Base-by-base conservation (phyloP, 2,329 filamentous ascomycete species). In the Akanthomyces uredinophilus region DNA sequence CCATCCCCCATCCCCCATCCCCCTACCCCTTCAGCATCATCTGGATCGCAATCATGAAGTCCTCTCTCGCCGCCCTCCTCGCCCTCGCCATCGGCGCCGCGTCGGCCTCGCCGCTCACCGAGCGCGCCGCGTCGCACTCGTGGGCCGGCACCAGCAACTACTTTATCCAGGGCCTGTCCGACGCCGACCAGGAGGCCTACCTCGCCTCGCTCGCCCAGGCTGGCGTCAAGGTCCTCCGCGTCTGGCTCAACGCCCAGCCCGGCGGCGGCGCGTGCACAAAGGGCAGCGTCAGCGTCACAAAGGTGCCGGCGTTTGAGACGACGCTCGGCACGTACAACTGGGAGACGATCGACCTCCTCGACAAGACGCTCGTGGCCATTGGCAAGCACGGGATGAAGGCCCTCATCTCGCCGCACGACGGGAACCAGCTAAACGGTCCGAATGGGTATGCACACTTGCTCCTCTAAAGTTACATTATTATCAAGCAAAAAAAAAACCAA, bases 111-210 rank as follows among this genome's bases (percentile, higher is more conserved):
- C 27, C 56, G 13, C 59, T 64, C 62, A 5, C 29, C 53, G 5
- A 27, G 39, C 32, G 62, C 37, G 10, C 20, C 46, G 3, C 53
- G 47, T 56, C 61, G 52, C 46, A 51, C 20, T 64, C 63, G 37
- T 60, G 65, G 65, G 60, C 64, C 35, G 65, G 66, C 35, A 64
- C 66, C 16, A 67, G 65, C 65, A 49, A 64, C 55, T 67, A 66
- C 60, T 67, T 63, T 27, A 46, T 66, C 5, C 65, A 65, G 46
- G 65, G 62, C 11, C 59, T 67, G n/a, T 63, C 65, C 6, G 60
- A 65, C 14, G 58, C 52, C 1, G 65, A 64, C 43, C 66, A 67
- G 47, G 60, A 65, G 3, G 46, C 63, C 29, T 67, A 67, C 41
- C 61, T 67, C 47, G 18, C 62, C 37, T 43, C 63, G 37, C 64